phyloP scores from a whole-genome alignment of 2,329 filamentous ascomycete species.

The Septoria linicola region DNA sequence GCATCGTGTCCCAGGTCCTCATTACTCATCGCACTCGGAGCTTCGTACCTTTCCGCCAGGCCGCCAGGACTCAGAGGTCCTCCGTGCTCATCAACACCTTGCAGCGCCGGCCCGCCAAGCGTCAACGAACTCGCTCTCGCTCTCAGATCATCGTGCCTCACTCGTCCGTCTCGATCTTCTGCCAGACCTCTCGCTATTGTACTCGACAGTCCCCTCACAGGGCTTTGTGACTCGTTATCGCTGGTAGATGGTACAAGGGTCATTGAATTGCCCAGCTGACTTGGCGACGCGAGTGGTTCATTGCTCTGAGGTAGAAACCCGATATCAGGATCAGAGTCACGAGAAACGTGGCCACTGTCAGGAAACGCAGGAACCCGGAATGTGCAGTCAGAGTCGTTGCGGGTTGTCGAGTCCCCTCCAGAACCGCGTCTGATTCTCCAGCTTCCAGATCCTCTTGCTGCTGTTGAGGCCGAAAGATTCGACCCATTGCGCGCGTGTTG shows the following conservation, averaged over 20 bases:
- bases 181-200: not conserved
- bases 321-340: conserved; percentile 11
- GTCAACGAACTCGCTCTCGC: not conserved
- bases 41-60: conserved; percentile 4
- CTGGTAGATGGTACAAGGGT: not conserved
- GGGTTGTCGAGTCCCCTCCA: not conserved
- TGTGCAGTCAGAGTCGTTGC: not conserved
- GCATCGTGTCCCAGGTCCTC: not conserved
- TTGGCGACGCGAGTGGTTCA: conserved; percentile 6
- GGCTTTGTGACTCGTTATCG: too few relatives aligned
- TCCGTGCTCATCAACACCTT: not conserved
- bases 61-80: not conserved
- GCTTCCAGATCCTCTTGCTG: conserved; percentile 1
- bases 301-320: conserved; percentile 5
- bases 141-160: not conserved
- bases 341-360: conserved; percentile 15
- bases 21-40: conserved; percentile 8
- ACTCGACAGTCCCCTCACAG: not conserved
- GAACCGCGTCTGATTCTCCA: conserved; percentile 4
- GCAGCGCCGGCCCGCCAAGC: not conserved
- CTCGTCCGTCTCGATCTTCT: not conserved
- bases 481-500: conserved; percentile 5
- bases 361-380: conserved; percentile 13
- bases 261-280: conserved; percentile 11
- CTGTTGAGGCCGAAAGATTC: conserved; percentile 2